These are phyloP conservation scores for Apiotrichum gamsii DNA, from an alignment of 1,284 basidiomycete genomes.

Conservation along the genomic window DNA sequence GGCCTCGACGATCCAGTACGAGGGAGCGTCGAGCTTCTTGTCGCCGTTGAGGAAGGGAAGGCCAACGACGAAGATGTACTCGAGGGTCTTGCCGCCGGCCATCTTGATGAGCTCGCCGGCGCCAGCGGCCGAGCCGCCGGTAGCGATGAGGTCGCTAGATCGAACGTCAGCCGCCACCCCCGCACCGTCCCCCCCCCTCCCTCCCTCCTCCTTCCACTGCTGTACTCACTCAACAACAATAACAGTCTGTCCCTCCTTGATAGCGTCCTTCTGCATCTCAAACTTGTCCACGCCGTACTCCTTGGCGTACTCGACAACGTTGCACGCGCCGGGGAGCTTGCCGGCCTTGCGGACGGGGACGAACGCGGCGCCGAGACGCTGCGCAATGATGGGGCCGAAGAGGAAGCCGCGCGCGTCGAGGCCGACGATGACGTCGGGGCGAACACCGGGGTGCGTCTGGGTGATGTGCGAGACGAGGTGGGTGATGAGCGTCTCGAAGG, in stretches of 20 bases:
- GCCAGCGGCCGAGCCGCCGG: constrained; percentile 90
- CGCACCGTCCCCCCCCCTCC: not conserved
- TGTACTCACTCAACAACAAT: constrained; percentile 67
- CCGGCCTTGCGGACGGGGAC: constrained; percentile 93
- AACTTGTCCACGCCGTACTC: constrained; percentile 90
- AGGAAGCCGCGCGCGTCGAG: constrained; percentile 96
- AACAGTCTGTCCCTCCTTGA: constrained; percentile 75
- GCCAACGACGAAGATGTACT: constrained; percentile 93
- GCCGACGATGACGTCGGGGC: constrained; percentile 91
- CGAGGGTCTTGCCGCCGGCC: constrained; percentile 74
- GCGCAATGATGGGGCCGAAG: constrained; percentile 84
- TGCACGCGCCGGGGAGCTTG: constrained; percentile 84
- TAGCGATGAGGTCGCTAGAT: constrained; percentile 79
- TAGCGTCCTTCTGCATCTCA: constrained; percentile 87
- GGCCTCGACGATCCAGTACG: constrained; percentile 74
- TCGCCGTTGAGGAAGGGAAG: constrained; percentile 74
- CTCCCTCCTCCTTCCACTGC: not conserved
- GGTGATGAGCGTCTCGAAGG: constrained; percentile 85
- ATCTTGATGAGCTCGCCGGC: constrained; percentile 84
- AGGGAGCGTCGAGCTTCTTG: constrained; percentile 73
- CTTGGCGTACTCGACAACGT: constrained; percentile 76
- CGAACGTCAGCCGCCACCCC: constrained; percentile 7
- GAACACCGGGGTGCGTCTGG: constrained; percentile 56
- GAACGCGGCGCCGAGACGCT: constrained; percentile 87
- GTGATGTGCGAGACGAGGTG: constrained; percentile 82